phyloP scores from a whole-genome alignment of 805 yeast species.

The Candida maltosa region DNA sequence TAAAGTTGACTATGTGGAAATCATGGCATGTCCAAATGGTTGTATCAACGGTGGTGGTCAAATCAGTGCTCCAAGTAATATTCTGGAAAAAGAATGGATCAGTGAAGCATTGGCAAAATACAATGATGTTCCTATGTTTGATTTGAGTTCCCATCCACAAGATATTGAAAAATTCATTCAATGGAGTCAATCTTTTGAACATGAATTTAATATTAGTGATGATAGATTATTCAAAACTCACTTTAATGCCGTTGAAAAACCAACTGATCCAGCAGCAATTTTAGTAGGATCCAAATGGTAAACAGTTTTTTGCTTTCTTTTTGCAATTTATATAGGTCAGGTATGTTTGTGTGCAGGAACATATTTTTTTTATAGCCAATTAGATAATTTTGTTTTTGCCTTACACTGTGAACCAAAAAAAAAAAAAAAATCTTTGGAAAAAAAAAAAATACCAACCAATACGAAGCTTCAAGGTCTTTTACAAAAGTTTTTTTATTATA shows the following conservation, averaged over 20 bases:
- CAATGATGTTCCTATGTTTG: slow-evolving; percentile 23
- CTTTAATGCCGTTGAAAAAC: slow-evolving; percentile 50
- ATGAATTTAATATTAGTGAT: slow-evolving; percentile 23
- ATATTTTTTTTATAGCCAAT: no score
- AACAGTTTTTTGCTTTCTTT: no score
- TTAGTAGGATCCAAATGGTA: slow-evolving; percentile 60
- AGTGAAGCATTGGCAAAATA: slow-evolving; percentile 32
- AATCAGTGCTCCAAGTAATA: slow-evolving; percentile 46
- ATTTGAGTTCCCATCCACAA: slow-evolving; percentile 4
- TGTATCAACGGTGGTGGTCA: slow-evolving; percentile 98
- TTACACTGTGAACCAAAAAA: no score
- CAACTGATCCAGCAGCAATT: slow-evolving; percentile 44
- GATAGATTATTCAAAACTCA: slow-evolving; percentile 42
- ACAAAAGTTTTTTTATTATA: no score
- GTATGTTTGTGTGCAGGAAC: no score
- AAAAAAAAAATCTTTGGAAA: no score
- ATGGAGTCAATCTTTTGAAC: slow-evolving; percentile 36
- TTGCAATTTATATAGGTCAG: no score
- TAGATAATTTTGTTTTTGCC: neutral
- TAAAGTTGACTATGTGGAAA: slow-evolving; percentile 78
- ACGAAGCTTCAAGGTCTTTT: no score
- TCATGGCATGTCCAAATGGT: slow-evolving; percentile 98
- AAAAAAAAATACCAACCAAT: no score
- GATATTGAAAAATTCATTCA: slow-evolving; percentile 14
- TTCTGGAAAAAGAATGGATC: slow-evolving; percentile 44